phyloP scores from a whole-genome alignment of 306 rosid genomes.

The Cicer bijugum region DNA sequence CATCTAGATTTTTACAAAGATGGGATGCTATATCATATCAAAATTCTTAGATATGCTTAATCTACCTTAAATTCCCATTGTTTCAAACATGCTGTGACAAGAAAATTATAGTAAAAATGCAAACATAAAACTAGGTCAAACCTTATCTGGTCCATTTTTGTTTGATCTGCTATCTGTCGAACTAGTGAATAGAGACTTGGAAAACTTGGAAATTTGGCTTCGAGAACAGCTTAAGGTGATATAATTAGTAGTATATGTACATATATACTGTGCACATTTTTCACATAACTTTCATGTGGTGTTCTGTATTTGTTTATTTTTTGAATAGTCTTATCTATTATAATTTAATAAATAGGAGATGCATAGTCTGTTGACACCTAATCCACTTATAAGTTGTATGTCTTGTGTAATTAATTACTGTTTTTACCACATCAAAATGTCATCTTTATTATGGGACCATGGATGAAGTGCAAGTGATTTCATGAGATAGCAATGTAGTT shows the following conservation, averaged over 20 bases:
- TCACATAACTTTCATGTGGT: neutral
- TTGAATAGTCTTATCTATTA: conserved; percentile 1
- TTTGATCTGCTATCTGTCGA: neutral
- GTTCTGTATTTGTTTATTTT: neutral
- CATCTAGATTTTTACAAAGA: conserved; percentile 40
- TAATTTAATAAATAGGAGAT: no score
- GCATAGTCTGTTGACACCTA: no score
- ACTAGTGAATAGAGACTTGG: neutral
- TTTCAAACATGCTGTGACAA: neutral
- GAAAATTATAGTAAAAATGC: conserved; percentile 9
- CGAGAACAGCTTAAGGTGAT: neutral
- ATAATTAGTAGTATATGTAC: neutral
- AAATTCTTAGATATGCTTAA: conserved; percentile 28
- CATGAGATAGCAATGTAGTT: no score
- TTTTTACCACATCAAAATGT: no score
- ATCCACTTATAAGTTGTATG: no score
- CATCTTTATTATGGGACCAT: no score
- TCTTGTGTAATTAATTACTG: no score
- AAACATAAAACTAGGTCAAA: conserved; percentile 15
- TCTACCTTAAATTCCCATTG: conserved; percentile 14
- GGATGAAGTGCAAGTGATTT: no score
- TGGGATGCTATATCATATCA: conserved; percentile 43
- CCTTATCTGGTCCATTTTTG: neutral
- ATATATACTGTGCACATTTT: neutral
- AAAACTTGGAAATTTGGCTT: neutral